Evolutionary conservation across 176 grass and related monocot species (phyloP), one percentile per base, ranked within the genome.

Genomic region (Elymus sibiricus): DNA sequence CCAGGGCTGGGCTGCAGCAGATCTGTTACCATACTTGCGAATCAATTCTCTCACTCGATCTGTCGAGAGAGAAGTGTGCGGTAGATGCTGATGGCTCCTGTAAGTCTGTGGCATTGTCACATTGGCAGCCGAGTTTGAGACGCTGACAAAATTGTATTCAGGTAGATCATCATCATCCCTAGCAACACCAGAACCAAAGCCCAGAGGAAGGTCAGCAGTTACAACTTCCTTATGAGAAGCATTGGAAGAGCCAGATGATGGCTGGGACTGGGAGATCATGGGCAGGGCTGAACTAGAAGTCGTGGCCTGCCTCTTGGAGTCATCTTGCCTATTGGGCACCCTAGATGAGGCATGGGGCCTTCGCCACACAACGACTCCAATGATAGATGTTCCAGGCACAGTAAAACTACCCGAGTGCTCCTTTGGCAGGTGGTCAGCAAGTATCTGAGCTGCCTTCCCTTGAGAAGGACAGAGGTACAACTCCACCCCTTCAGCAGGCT

Each of bases 321-420:
- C 64, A 74, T 77, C 88, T n/a, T 84, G 86, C 61, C 83, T 90
- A 14, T 80, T 88, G 71, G 86, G 40, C 11, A 39, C 11, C 83
- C 77, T 85, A 56, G 87, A 84, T 69, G 86, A 82, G 53, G 78
- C 76, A 70, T 51, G 51, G 51, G 83, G 69, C 35, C 91, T 88
- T 76, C 84, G 56, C 95, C 95, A 98, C 28, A 98, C 95, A 12
- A 87, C 84, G 14, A 95, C 79, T 31, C 95, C 93, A 22, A 93
- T 83, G 74, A 83, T 56, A 44, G 66, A 79, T 53, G 66, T 66
- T 58, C 42, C 76, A 1, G 77, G 14, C n/a, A 79, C 51, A 44
- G 60, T 46, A 28, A 89, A 84, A 62, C 81, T 83, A 19, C 55
- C 81, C 0, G 25, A 79, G 40, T 92, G 87, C 66, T 95, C 89